These are phyloP conservation scores for Candida neerlandica DNA, from an alignment of 1,139 yeast species.

Conservation along the genomic window DNA sequence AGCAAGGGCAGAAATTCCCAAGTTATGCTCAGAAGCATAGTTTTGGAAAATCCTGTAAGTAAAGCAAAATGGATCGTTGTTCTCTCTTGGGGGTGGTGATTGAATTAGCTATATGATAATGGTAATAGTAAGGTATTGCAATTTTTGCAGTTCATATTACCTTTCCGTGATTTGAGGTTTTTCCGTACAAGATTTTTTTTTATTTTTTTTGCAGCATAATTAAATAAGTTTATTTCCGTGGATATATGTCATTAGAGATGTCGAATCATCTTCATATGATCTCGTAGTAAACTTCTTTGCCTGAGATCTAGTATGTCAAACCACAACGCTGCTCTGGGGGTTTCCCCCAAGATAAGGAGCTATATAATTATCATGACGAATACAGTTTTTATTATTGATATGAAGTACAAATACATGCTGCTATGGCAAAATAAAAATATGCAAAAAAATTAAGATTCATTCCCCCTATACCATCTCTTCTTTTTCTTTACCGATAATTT, in stretches of 20 bases:
- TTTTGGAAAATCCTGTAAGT: neutral
- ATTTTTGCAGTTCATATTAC: neutral
- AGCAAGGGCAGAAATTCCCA: slow-evolving; percentile 3
- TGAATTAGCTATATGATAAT: too few species aligned
- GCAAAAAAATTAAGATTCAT: neutral
- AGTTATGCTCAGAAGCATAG: slow-evolving; percentile 5
- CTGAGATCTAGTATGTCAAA: too few species aligned
- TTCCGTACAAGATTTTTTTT: neutral
- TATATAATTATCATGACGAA: neutral
- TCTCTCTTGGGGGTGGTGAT: too few species aligned
- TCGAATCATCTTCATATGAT: too few species aligned
- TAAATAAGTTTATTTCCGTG: slow-evolving; percentile 1
- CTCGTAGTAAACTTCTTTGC: too few species aligned
- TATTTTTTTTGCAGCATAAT: slow-evolving; percentile 9
- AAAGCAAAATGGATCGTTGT: neutral
- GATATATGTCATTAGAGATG: too few species aligned
- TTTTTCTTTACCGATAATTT: slow-evolving; percentile 31
- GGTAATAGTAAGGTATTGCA: neutral
- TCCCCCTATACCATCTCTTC: slow-evolving; percentile 30
- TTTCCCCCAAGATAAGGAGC: too few species aligned
- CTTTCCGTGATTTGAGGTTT: neutral
- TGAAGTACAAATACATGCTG: neutral
- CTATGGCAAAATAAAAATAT: neutral
- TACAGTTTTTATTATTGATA: neutral
- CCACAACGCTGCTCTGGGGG: too few species aligned